Percentiles rank a stretch among this genome's conserved stretches.
phyloP scores from a whole-genome alignment of 352 stramenopile genomes.

The Pilasporangium apinafurcum region DNA sequence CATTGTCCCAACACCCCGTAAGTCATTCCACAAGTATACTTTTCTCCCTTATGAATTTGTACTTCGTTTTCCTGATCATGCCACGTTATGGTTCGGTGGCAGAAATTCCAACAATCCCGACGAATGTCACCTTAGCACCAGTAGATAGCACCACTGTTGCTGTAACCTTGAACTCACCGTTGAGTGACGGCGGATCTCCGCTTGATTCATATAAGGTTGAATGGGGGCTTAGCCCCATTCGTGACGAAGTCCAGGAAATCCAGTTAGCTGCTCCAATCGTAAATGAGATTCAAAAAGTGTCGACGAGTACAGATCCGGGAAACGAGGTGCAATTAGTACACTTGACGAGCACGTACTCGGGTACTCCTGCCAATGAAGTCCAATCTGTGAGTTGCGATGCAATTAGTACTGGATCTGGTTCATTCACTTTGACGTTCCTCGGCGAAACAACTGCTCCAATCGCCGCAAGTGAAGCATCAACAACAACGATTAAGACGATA shows the following conservation, averaged over 20 bases:
- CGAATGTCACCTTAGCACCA: conserved; percentile 68
- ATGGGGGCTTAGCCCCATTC: conserved; percentile 76
- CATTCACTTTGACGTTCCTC: conserved; percentile 83
- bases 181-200: conserved; percentile 77
- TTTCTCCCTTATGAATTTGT: too few species aligned
- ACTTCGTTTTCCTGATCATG: too few species aligned
- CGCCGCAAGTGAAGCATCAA: conserved; percentile 58
- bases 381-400: conserved; percentile 92
- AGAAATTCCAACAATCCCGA: conserved; percentile 58
- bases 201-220: conserved; percentile 91
- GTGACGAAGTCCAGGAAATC: conserved; percentile 79
- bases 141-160: conserved; percentile 87
- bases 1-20: conserved; percentile 78
- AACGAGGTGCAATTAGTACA: conserved; percentile 89
- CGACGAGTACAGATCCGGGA: conserved; percentile 47
- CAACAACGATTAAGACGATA: conserved; percentile 68
- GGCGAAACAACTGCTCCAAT: conserved; percentile 89
- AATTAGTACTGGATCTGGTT: conserved; percentile 48
- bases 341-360: conserved; percentile 72
- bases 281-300: conserved; percentile 72
- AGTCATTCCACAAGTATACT: too few species aligned
- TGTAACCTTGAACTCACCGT: conserved; percentile 68
- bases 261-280: conserved; percentile 46
- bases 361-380: conserved; percentile 57
- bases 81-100: neutral